Evolutionary conservation across 768 basidiomycete genomes (phyloP), one percentile per base, ranked within the genome.

Genomic region (Mycena albidolilacea): DNA sequence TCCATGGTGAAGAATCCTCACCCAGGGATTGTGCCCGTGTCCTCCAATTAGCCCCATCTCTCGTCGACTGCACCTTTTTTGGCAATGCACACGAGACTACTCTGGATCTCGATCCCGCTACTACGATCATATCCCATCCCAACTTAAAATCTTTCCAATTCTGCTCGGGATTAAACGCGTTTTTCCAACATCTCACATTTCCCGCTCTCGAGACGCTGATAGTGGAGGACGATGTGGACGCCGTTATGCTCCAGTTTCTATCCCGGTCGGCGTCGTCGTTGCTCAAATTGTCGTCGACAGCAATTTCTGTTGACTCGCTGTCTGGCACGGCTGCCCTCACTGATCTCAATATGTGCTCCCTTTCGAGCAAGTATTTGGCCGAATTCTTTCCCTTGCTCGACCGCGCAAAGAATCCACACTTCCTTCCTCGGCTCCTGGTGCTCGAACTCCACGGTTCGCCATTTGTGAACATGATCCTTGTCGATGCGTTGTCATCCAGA

Each of bases 41-140:
- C n/a, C 41, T 67, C 37, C 41, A 41, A 3, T n/a, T 19, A 7
- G 35, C 64, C 12, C 52, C 64, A 30, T 66, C 64, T 6, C 66
- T 67, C 38, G 30, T 58, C 55, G 30, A 57, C 35, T 59, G 57
- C 38, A 41, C 50, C 8, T 38, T 39, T 21, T 1, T 21, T 14
- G 41, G 30, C 3, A 4, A 44, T 10, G 39, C 23, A 10, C n/a
- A 23, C 39, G 30, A 30, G 30, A 30, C 30, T 30, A 30, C 30
- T 3, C 30, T 30, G 30, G 30, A 30, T 30, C 30, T 30, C 30
- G 30, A 30, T 30, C 30, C 30, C 30, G 30, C 30, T 30, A 30
- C 4, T 6, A 23, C 2, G 60, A n/a, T 3, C 60, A 30, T 23
- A 43, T 30, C 41, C 12, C 60, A 61, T n/a, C 6, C 21, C 21